Base-by-base conservation (phyloP, 2,329 filamentous ascomycete genomes). In the Fusarium siculi region DNA sequence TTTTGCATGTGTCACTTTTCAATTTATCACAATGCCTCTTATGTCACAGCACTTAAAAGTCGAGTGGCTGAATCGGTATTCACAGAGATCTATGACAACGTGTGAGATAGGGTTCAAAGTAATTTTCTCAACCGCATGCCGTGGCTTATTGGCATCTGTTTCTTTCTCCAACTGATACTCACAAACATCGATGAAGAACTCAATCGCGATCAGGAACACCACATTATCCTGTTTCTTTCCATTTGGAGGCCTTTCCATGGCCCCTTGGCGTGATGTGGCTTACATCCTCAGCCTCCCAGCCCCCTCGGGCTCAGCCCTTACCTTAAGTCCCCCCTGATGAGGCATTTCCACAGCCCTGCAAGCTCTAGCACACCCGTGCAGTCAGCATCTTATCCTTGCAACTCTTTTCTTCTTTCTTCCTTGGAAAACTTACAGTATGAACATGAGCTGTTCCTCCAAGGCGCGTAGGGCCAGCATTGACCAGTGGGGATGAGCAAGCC, bases 71-170 rank as follows among this genome's bases (percentile, higher is more conserved):
- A 23, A 28, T 39, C 43, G 37, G 57, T 49, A 47, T 34, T 28
- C 21, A 36, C 40, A 43, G 21, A 46, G 34, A 52, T 69, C 65
- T 69, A 69, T 69, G 58, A 65, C 65, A 64, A 43, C 28, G 30
- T 63, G 34, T 30, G 5, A 15, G 23, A 25, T 40, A 18, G n/a
- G 25, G 30, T 30, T 28, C 10, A 19, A 55, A 69, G 52, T 64
- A 69, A 68, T 43, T 68, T 69, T 69, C 66, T 53, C 66, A 69
- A 64, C 52, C 14, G 40, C 65, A 69, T 68, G 3, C 32, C 15
- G 57, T 68, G 64, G 66, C 57, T 55, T 34, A 44, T 52, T 66
- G 21, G 23, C 9, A 23, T 39, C 9, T 19, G 16, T 30, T 37
- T 19, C 9, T 9, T 15, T 28, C 49, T 65, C 42, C 52, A 69